Evolutionary conservation across 352 stramenopile genomes (phyloP).

Genomic region (Globisporangium iwayamae): DNA sequence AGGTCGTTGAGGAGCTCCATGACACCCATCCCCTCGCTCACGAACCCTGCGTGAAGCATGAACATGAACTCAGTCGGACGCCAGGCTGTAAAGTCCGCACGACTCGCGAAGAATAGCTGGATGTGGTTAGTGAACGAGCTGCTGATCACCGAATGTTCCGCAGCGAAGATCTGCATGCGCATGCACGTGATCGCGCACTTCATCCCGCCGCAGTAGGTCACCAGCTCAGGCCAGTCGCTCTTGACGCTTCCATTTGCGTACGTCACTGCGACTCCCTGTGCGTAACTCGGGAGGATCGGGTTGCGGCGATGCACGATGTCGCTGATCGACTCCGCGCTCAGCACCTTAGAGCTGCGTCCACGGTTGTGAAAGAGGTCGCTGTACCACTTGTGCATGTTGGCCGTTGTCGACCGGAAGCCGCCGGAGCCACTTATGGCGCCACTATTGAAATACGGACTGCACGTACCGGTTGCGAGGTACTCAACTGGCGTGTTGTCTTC

Average conservation of each 20-base stretch:
- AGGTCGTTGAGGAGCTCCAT: conserved; percentile 1
- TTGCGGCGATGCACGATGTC: conserved; percentile 42
- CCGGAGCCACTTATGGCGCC: conserved; percentile 25
- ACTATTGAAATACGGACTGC: conserved; percentile 37
- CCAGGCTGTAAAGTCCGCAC: conserved; percentile 29
- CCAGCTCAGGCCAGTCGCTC: conserved; percentile 25
- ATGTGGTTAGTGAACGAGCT: conserved; percentile 42
- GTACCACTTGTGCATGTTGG: conserved; percentile 56
- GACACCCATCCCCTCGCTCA: not conserved
- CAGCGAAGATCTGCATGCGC: conserved; percentile 29
- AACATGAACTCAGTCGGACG: conserved; percentile 16
- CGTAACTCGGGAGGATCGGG: conserved; percentile 28
- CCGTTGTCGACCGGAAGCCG: conserved; percentile 40
- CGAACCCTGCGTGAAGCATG: not conserved
- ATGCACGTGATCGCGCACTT: conserved; percentile 52
- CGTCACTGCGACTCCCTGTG: conserved; percentile 36
- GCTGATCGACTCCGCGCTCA: conserved; percentile 32
- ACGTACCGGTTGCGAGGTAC: conserved; percentile 42
- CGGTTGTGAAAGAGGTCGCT: conserved; percentile 43
- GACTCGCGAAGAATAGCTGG: conserved; percentile 30
- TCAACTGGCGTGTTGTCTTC: conserved; percentile 9
- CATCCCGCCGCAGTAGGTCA: conserved; percentile 43
- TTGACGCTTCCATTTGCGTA: conserved; percentile 18
- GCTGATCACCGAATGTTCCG: conserved; percentile 27
- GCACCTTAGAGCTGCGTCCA: conserved; percentile 36